phyloP scores from a whole-genome alignment of 495 filamentous ascomycete species.

The Hypoxylon trugodes region DNA sequence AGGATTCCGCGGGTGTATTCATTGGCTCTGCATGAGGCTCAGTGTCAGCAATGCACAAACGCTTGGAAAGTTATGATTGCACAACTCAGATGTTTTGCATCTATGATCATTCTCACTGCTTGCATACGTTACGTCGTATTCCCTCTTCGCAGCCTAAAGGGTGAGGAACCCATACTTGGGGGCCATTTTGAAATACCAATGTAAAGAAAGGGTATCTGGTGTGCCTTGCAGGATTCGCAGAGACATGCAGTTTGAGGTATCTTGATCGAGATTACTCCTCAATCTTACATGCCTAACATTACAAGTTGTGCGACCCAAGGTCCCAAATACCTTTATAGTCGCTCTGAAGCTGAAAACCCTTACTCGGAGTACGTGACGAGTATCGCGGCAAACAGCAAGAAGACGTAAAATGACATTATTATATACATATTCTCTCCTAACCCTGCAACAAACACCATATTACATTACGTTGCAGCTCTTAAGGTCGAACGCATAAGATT shows the following conservation, averaged over 20 bases:
- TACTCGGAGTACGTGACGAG: background rate
- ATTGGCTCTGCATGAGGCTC: conserved; percentile 21
- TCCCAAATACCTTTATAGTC: background rate
- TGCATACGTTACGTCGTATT: background rate
- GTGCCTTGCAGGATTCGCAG: conserved; percentile 31
- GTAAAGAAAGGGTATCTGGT: background rate
- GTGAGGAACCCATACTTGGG: conserved; percentile 10
- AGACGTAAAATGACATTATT: background rate
- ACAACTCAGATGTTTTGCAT: conserved; percentile 1
- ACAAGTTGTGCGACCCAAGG: conserved; percentile 23
- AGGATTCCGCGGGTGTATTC: conserved; percentile 7
- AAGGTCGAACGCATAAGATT: conserved; percentile 44
- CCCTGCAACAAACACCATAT: conserved; percentile 3
- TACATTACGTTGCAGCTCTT: conserved; percentile 55
- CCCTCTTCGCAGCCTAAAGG: background rate
- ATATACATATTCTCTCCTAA: background rate
- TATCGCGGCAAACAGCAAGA: background rate
- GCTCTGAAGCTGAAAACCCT: background rate
- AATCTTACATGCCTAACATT: conserved; percentile 22
- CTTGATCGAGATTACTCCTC: conserved; percentile 24
- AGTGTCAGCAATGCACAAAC: background rate
- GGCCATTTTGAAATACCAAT: conserved; percentile 5
- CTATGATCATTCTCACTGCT: conserved; percentile 1
- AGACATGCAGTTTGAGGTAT: conserved; percentile 25
- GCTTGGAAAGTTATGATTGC: background rate